Conservation (phyloP, 139 green algal species). For the Chlamydomonas asymmetrica region DNA sequence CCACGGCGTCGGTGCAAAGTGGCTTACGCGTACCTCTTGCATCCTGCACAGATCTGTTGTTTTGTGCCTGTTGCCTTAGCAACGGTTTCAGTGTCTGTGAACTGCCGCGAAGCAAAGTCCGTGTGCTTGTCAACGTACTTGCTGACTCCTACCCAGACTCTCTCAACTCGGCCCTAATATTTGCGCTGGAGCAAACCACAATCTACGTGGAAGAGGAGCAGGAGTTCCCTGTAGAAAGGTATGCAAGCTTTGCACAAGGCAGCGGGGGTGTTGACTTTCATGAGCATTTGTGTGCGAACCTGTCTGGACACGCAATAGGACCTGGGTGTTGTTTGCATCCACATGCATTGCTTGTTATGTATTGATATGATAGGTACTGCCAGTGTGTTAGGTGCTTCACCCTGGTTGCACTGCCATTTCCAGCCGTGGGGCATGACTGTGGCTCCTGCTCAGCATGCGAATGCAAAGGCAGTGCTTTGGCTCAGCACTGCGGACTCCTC, state of each 20-base stretch:
- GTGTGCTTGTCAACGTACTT: background rate
- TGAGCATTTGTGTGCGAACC: background rate
- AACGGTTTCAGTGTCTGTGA: background rate
- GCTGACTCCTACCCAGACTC: background rate
- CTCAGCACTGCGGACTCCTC: too few species aligned
- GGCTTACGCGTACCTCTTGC: too few species aligned
- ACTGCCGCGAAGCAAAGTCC: background rate
- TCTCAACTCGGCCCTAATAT: conserved; percentile 29
- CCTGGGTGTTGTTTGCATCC: background rate
- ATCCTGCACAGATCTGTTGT: background rate
- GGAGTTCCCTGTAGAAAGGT: too few species aligned
- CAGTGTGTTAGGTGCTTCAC: background rate
- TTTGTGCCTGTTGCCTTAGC: background rate
- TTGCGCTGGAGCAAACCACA: conserved; percentile 38
- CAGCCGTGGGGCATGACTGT: too few species aligned
- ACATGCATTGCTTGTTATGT: background rate
- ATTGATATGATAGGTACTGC: background rate
- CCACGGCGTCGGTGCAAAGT: too few species aligned
- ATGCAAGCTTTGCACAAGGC: conserved; percentile 27
- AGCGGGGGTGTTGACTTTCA: background rate
- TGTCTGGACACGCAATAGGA: background rate
- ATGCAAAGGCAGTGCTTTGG: too few species aligned
- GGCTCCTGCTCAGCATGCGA: too few species aligned
- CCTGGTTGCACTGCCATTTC: background rate
- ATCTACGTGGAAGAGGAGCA: conserved; percentile 44